These are phyloP conservation scores for Colletotrichum coccodes DNA, from an alignment of 2,329 filamentous ascomycete genomes.

Conservation along the genomic window DNA sequence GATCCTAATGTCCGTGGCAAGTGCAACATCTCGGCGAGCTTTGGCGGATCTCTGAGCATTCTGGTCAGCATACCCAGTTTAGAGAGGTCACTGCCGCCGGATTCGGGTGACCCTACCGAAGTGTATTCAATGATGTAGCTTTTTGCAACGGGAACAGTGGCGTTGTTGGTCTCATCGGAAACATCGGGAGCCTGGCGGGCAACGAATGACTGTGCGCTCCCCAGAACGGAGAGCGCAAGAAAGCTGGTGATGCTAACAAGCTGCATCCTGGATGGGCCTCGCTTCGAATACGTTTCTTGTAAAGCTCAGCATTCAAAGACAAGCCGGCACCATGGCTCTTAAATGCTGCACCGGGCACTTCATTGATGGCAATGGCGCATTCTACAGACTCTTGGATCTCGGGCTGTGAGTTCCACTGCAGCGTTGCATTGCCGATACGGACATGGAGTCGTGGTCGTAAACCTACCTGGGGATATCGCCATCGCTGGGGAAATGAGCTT, in stretches of 20 bases:
- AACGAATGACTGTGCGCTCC: background rate
- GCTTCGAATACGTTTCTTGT: background rate
- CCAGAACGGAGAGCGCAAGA: conserved; percentile 20
- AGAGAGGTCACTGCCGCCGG: background rate
- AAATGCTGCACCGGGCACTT: background rate
- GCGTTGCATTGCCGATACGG: conserved; percentile 28
- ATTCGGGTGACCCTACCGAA: background rate
- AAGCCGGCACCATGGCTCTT: background rate
- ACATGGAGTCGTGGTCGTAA: background rate
- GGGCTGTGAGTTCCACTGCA: background rate
- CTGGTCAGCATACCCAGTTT: background rate
- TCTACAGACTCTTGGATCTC: too few relatives aligned
- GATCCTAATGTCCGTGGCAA: conserved; percentile 20
- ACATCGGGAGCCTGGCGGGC: conserved; percentile 13
- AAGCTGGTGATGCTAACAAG: conserved; percentile 1
- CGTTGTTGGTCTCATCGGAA: conserved; percentile 8
- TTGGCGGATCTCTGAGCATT: background rate
- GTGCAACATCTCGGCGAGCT: conserved; percentile 24
- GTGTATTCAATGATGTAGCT: conserved; percentile 34
- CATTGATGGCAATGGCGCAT: background rate
- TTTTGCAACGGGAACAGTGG: conserved; percentile 23
- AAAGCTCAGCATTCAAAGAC: background rate
- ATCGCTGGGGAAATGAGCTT: conserved; percentile 19
- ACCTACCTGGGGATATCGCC: conserved; percentile 23
- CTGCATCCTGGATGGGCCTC: conserved; percentile 10